Base-by-base conservation (phyloP, 108 stramenopile species). In the Epithemia pelagica region DNA sequence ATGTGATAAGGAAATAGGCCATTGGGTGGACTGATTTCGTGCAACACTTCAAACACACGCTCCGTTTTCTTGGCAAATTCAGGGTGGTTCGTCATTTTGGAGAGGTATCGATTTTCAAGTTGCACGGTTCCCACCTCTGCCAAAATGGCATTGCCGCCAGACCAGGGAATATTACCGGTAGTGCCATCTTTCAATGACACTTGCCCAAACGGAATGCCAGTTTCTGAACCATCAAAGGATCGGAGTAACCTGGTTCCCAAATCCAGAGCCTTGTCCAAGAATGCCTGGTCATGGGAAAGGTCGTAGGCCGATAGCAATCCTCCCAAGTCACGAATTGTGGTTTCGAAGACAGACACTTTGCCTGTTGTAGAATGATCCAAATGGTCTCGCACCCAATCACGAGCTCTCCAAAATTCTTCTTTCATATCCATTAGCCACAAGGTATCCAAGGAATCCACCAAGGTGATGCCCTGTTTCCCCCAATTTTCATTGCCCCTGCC, bases 371-470 rank as follows among this genome's bases (percentile, higher is more conserved):
- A 76, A 66, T 87, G 69, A 30, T 64, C 33, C 28, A 96, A 75
- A 55, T 83, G 55, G 32, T 85, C 74, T 26, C 78, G 64, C 0
- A 97, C 88, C 96, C 96, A 99, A 26, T 92, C 84, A 37, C 86
- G 54, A 1, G 85, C 96, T 26, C 93, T 75, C 52, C 71, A 73
- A 66, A 98, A 99, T 74, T 97, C 97, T 18, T 94, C 93, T 54
- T 85, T 91, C 80, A 98, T 81, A 28, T 83, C 94, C 92, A 97
- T 93, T 46, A 99, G 70, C 95, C 96, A 98, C 2, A 98, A 76
- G 0, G 97, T 97, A 78, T 97, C 96, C 33, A 98, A 76, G n/a
- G 91, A 74, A 77, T 98, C 96, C 20, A 99, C 91, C 33, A 97
- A 61, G 22, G 96, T 97, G 28, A 95, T 88, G 18, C 92, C 97